Evolutionary conservation across 129 eudicot species (phyloP), one percentile per base, ranked within the genome.

Genomic region (Lonicera japonica): DNA sequence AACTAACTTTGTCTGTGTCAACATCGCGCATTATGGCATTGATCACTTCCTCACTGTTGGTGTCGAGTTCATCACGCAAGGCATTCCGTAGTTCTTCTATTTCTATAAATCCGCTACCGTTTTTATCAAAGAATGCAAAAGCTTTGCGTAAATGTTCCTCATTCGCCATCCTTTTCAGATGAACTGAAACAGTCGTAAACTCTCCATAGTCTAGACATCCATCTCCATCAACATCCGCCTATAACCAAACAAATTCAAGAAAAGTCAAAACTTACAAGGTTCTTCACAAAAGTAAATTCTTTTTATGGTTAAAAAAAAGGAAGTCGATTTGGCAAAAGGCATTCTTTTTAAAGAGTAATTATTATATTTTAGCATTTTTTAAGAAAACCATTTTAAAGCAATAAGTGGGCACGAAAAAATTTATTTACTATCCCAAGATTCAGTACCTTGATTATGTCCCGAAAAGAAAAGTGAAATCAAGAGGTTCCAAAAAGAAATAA

Each of bases 131-230:
- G 67, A 79, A 77, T 22, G 88, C 66, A 69, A 84, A 88, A 17
- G 94, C 94, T 77, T 88, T 88, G 72, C 77, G 89, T 36, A 88
- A 68, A 67, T 88, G 94, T 40, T 88, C 96, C 72, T 88, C 96
- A 47, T 88, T 88, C 54, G 82, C 89, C 89, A 88, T 77, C 70
- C 73, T 88, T 54, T 63, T 79, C 11, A 88, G 78, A 82, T 88
- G 96, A 53, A 84, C 83, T 19, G 82, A 74, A 38, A 88, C 77
- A 57, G 94, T 92, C 65, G 79, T 79, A 72, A 88, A 88, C 68
- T 88, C 92, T 22, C 70, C 81, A 57, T 81, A 88, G 61, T 81
- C 74, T 41, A 88, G 60, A 17, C 79, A 70, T 71, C 92, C 89
- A 56, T 88, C 96, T 64, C 89, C 80, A 73, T 88, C 89, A 51